Conservation (phyloP, 2,329 filamentous ascomycete species). For the Exophiala dermatitidis region DNA sequence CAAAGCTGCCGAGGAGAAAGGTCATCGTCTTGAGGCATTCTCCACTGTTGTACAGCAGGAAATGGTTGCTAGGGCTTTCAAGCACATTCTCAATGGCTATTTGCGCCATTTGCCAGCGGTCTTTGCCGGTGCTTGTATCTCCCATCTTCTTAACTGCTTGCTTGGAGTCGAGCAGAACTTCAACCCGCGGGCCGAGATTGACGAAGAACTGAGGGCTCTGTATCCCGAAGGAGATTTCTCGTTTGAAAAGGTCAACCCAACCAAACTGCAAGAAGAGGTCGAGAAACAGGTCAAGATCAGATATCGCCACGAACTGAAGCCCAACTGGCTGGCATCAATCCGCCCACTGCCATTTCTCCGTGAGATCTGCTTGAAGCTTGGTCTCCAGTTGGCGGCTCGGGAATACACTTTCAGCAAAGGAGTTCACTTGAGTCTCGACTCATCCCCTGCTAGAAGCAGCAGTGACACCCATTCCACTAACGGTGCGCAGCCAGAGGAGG, state of each 20-base stretch:
- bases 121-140: slow-evolving; percentile 69
- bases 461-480: slow-evolving; percentile 24
- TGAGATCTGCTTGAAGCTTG: slow-evolving; percentile 81
- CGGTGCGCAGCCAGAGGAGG: slow-evolving; percentile 33
- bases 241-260: slow-evolving; percentile 72
- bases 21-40: slow-evolving; percentile 67
- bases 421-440: slow-evolving; percentile 29
- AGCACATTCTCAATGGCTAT: slow-evolving; percentile 77
- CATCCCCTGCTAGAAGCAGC: slow-evolving; percentile 35
- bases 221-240: slow-evolving; percentile 76
- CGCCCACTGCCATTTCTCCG: slow-evolving; percentile 79
- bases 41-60: slow-evolving; percentile 74
- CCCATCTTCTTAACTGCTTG: slow-evolving; percentile 90
- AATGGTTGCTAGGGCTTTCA: slow-evolving; percentile 92
- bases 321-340: slow-evolving; percentile 59
- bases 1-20: slow-evolving; percentile 57
- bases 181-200: slow-evolving; percentile 70
- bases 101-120: slow-evolving; percentile 71
- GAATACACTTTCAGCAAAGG: slow-evolving; percentile 60
- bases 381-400: slow-evolving; percentile 77
- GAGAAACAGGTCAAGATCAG: slow-evolving; percentile 63
- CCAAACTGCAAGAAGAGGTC: slow-evolving; percentile 61
- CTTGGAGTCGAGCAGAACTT: slow-evolving; percentile 68
- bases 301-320: slow-evolving; percentile 67
- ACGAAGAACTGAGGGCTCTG: slow-evolving; percentile 63